Evolutionary conservation across 352 stramenopile genomes (phyloP).

Genomic region (Globisporangium echinulatum): DNA sequence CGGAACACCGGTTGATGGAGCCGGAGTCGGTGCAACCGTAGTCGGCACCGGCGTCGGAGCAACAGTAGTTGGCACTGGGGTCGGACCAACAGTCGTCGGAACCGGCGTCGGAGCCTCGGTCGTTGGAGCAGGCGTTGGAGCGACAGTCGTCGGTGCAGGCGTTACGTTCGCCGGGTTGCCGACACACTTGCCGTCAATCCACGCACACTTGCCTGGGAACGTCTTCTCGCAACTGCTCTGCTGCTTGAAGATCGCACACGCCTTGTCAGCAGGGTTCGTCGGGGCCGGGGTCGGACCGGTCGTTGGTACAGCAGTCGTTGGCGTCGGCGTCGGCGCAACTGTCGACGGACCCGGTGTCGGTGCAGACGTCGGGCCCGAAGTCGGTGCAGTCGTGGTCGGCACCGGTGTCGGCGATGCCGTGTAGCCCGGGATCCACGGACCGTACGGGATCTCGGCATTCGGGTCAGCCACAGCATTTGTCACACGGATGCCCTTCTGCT

Average conservation of each 20-base stretch:
- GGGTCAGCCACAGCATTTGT: constrained; percentile 19
- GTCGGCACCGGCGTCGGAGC: not conserved
- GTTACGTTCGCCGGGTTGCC: constrained; percentile 8
- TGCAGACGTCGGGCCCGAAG: constrained; percentile 1
- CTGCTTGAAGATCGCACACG: constrained; percentile 23
- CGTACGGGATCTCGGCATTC: constrained; percentile 12
- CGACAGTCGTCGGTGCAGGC: not conserved
- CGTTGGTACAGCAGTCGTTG: not conserved
- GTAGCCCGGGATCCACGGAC: constrained; percentile 18
- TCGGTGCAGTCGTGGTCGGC: constrained; percentile 1
- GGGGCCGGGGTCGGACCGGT: not conserved
- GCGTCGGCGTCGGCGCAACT: constrained; percentile 3
- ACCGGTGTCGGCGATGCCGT: not conserved
- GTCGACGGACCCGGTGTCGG: constrained; percentile 17
- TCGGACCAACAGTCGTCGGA: not conserved
- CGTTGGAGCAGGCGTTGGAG: not conserved
- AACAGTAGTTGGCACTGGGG: not conserved
- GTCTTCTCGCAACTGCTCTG: constrained; percentile 19
- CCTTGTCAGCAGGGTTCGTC: constrained; percentile 1
- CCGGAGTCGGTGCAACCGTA: not conserved
- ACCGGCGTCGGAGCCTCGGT: not conserved
- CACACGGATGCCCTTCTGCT: constrained; percentile 16
- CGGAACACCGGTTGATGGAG: no score
- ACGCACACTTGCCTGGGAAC: constrained; percentile 19
- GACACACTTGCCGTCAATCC: constrained; percentile 13